Evolutionary conservation across 2,329 filamentous ascomycete species (phyloP).

Genomic region (Fusarium albidum): DNA sequence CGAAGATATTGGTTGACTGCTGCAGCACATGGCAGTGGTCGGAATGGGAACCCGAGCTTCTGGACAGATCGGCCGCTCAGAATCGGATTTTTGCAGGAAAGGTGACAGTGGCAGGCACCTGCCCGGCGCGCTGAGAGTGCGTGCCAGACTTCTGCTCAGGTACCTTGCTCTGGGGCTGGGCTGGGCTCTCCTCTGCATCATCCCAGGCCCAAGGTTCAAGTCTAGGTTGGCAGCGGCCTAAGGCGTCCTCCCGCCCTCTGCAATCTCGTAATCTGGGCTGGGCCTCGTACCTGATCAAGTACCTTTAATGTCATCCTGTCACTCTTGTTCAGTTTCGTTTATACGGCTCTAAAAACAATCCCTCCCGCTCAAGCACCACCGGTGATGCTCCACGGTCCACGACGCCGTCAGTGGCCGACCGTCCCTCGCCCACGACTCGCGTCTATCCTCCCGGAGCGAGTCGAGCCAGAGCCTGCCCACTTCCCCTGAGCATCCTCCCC

Average conservation of each 20-base stretch:
- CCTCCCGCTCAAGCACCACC: constrained; percentile 26
- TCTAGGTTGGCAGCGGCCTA: constrained; percentile 32
- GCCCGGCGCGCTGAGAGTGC: not conserved
- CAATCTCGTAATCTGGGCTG: constrained; percentile 31
- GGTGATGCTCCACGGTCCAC: constrained; percentile 40
- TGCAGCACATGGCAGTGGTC: constrained; percentile 1
- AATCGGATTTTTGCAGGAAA: constrained; percentile 3
- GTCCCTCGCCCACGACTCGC: constrained; percentile 38
- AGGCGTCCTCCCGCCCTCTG: constrained; percentile 27
- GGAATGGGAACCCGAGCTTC: not conserved
- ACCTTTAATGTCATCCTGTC: not conserved
- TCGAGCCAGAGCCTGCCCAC: constrained; percentile 31
- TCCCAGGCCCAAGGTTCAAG: constrained; percentile 27
- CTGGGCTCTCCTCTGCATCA: constrained; percentile 28
- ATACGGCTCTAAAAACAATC: constrained; percentile 31
- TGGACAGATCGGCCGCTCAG: no score
- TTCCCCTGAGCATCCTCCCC: constrained; percentile 37
- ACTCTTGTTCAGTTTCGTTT: constrained; percentile 16
- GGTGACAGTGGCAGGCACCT: constrained; percentile 4
- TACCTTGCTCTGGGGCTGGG: not conserved
- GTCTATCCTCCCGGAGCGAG: constrained; percentile 31
- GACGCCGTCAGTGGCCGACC: constrained; percentile 36
- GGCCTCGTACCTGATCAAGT: constrained; percentile 25
- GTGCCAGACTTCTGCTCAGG: not conserved
- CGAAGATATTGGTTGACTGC: not conserved